Base-by-base conservation (phyloP, 2,329 filamentous ascomycete genomes). In the Magnaporthiopsis poae region DNA sequence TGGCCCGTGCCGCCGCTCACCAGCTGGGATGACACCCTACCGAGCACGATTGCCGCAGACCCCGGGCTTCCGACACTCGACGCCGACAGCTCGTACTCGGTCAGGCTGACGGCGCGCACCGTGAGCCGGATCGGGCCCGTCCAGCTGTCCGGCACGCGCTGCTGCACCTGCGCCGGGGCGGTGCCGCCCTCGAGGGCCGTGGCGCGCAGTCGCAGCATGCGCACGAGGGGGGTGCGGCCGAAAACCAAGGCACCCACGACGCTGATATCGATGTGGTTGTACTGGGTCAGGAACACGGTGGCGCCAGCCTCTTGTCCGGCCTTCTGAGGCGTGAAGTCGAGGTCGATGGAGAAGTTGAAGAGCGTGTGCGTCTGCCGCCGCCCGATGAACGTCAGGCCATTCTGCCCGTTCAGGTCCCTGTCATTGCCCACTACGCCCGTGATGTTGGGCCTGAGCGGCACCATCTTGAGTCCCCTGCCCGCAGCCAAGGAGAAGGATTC, bases 1-100 rank as follows among this genome's bases (percentile, higher is more conserved):
- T 71, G 72, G 0, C 76, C 76, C 3, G 70, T 71, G 0, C 73
- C 75, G 15, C 75, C 75, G 60, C 75, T 77, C 60, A 78, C 67
- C 8, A 76, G 66, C 39, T 67, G 70, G 1, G 73, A 74, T 0
- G 72, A 73, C 8, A 72, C 75, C 5, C 68, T 71, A 13, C 73
- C 74, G 8, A 76, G 31, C 11, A 70, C 59, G 1, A 75, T 59
- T 61, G 65, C 68, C 0, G 65, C 68, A 0, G 65, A 65, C 5
- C 60, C 36, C 1, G 70, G 68, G 35, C 74, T 61, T 8, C 46
- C 46, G 1, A 70, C 71, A 11, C 72, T 66, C 66, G 68, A 68
- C 1, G 74, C 76, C 2, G 72, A 66, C 21, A 77, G 69, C 8
- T 66, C 70, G 39, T 77, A 77, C 36, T 74, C 69, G 52, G 73